Conservation (phyloP, 2,329 filamentous ascomycete species). For the Phialocephala subalpina region DNA sequence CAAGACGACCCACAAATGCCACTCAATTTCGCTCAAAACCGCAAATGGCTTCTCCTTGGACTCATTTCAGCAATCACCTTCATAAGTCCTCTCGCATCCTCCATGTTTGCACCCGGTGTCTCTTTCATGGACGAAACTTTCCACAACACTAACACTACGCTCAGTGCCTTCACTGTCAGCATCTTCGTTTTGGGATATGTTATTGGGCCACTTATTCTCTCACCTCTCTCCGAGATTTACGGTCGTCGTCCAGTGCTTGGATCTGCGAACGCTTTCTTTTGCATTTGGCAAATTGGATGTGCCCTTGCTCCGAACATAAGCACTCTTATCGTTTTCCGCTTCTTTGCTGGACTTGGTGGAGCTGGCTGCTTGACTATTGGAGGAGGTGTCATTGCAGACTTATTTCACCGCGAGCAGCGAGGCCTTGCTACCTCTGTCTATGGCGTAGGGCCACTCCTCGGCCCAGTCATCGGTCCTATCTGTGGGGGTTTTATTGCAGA, state of each 20-base stretch:
- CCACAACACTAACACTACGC: slow-evolving; percentile 23
- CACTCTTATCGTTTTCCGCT: slow-evolving; percentile 54
- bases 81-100: slow-evolving; percentile 43
- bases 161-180: slow-evolving; percentile 31
- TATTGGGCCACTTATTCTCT: slow-evolving; percentile 63
- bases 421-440: slow-evolving; percentile 41
- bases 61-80: slow-evolving; percentile 27
- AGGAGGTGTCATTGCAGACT: slow-evolving; percentile 52
- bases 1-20: slow-evolving; percentile 29
- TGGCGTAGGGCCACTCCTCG: slow-evolving; percentile 34
- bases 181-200: slow-evolving; percentile 62
- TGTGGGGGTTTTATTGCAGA: slow-evolving; percentile 46
- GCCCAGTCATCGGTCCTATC: slow-evolving; percentile 41
- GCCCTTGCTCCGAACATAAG: slow-evolving; percentile 62
- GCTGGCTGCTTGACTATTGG: slow-evolving; percentile 52
- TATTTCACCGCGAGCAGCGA: slow-evolving; percentile 45
- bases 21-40: slow-evolving; percentile 24
- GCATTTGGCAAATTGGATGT: slow-evolving; percentile 69
- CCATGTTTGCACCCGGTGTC: slow-evolving; percentile 53
- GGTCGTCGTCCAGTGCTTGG: slow-evolving; percentile 65
- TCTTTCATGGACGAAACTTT: slow-evolving; percentile 34
- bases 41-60: slow-evolving; percentile 21
- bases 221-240: slow-evolving; percentile 69
- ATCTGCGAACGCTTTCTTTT: slow-evolving; percentile 64
- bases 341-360: slow-evolving; percentile 54